A percentile compares a stretch with the other conserved stretches of the same genome.
phyloP scores from a whole-genome alignment of 371 early-diverging fungal species.

The Mucor saturninus region DNA sequence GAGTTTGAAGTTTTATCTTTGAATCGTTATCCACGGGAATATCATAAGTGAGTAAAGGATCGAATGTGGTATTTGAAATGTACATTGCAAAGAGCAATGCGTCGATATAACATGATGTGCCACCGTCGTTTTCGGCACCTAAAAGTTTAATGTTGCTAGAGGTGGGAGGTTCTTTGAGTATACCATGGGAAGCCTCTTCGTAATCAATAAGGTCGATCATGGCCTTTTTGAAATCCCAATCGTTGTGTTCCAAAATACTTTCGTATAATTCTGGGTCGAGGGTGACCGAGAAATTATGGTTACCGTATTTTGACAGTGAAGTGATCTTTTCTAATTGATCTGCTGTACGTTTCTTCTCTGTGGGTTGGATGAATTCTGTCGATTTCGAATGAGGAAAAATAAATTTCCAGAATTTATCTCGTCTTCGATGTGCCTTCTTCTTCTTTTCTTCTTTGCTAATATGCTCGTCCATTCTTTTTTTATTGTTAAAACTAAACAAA shows the following conservation, averaged over 20 bases:
- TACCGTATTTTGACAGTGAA: constrained; percentile 28
- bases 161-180: constrained; percentile 25
- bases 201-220: constrained; percentile 35
- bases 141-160: background rate
- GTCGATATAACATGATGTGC: constrained; percentile 65
- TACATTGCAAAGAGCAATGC: constrained; percentile 63
- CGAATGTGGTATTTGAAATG: constrained; percentile 55
- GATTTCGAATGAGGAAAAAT: constrained; percentile 15
- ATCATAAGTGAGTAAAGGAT: constrained; percentile 36
- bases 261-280: constrained; percentile 26
- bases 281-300: constrained; percentile 22
- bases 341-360: background rate
- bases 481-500: background rate
- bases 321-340: constrained; percentile 22
- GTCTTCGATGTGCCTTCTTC: constrained; percentile 20
- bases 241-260: constrained; percentile 29
- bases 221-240: constrained; percentile 43
- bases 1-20: constrained; percentile 47
- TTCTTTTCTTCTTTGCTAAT: constrained; percentile 14
- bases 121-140: constrained; percentile 58
- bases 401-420: constrained; percentile 26
- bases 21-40: constrained; percentile 16
- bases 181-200: constrained; percentile 45
- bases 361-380: background rate
- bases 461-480: background rate